These are phyloP conservation scores for Oehlia diaphana DNA, from an alignment of 192 early-diverging fungal species.

Conservation along the genomic window DNA sequence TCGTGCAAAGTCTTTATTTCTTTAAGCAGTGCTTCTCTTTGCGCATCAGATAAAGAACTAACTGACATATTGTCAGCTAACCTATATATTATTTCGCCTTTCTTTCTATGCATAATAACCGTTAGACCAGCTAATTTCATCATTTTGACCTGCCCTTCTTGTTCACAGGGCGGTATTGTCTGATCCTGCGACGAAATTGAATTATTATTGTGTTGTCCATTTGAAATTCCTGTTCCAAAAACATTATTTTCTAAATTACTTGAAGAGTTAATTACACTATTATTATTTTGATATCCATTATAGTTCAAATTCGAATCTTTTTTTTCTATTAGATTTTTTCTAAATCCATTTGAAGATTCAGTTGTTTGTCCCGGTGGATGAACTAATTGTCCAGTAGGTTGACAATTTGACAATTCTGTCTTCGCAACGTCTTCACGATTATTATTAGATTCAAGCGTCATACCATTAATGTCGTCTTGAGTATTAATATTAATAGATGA, in stretches of 20 bases:
- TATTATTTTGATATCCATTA: background rate
- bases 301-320: background rate
- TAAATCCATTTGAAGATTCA: background rate
- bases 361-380: too few relatives aligned
- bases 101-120: conserved; percentile 43
- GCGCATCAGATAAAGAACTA: conserved; percentile 43
- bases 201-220: background rate
- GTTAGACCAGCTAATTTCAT: conserved; percentile 40
- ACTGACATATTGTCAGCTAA: conserved; percentile 57
- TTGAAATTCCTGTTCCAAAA: background rate
- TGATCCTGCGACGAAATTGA: background rate
- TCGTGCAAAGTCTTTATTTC: conserved; percentile 52
- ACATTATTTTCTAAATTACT: background rate
- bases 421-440: background rate
- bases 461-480: background rate
- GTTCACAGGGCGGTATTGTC: background rate
- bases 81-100: conserved; percentile 56
- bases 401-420: background rate
- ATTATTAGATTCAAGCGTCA: background rate
- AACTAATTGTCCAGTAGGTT: background rate
- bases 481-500: background rate
- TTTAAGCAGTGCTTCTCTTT: conserved; percentile 41
- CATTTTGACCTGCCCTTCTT: background rate
- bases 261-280: background rate
- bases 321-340: background rate